Evolutionary conservation across 441 rosid genomes (phyloP), one percentile per base, ranked within the genome.

Genomic region (Euphorbia schlechtendalii): DNA sequence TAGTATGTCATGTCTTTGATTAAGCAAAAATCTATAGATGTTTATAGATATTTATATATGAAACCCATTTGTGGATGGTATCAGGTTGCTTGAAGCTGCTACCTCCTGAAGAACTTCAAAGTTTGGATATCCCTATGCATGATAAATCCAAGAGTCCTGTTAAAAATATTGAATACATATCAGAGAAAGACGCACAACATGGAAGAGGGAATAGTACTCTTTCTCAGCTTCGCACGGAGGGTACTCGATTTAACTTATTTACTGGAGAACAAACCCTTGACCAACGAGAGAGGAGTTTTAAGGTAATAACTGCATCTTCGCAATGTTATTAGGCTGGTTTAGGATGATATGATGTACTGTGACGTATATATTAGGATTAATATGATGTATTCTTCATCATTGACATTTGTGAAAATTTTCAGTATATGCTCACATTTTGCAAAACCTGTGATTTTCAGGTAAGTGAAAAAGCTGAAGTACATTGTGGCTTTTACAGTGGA

Each of bases 41-140:
- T 52, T 24, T 15, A 40, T 38, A 63, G 13, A 30, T 41, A 38
- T 63, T 69, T n/a, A 40, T 71, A 20, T 58, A 36, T 65, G 66
- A 65, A 38, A 8, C 30, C 25, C 15, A 38, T 70, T 21, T 78
- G 54, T 75, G 56, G 59, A 52, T 66, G 54, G 10, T 77, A 56
- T 59, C 78, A 94, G 99, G 85, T 79, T 89, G 98, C 76, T 84
- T 94, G 85, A 84, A 94, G 82, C 84, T 94, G 30, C 77, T 82
- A 27, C 83, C 90, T 18, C 78, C 78, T 34, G 90, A 87, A 72
- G 90, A 89, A 71, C 91, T 94, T 71, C 81, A 83, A 67, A 77
- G 69, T 69, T 78, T 94, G 74, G 90, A 85, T 73, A 70, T 87
- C 66, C 83, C 86, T 8, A 75, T 66, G 7, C 71, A 24, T 7